phyloP scores from a whole-genome alignment of 1,284 basidiomycete genomes.

The Cerioporus squamosus region DNA sequence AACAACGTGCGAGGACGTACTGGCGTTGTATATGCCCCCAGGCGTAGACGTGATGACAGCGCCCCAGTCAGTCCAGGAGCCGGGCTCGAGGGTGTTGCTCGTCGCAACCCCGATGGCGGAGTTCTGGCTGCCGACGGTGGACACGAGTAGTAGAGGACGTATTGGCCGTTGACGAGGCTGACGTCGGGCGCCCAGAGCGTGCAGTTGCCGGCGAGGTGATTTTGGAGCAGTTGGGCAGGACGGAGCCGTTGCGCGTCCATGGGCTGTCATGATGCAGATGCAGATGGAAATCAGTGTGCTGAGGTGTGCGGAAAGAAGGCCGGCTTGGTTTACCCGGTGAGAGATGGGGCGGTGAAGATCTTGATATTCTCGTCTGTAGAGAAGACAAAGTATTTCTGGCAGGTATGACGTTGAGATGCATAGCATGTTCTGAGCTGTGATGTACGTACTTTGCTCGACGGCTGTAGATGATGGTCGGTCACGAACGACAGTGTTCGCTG shows the following conservation, averaged over 20 bases:
- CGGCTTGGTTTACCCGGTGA: not conserved
- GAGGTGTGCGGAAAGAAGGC: no score
- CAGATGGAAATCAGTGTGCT: no score
- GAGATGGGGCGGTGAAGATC: constrained; percentile 4
- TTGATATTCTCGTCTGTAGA: constrained; percentile 3
- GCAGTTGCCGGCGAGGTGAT: constrained; percentile 8
- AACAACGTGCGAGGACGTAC: not conserved
- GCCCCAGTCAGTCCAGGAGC: constrained; percentile 39
- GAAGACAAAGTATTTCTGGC: constrained; percentile 12
- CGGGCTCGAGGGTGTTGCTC: constrained; percentile 35
- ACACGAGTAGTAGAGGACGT: constrained; percentile 37
- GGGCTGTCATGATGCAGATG: constrained; percentile 3
- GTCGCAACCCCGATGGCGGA: constrained; percentile 40
- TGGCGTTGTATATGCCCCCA: constrained; percentile 37
- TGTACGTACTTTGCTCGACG: not conserved
- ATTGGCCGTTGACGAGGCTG: constrained; percentile 19
- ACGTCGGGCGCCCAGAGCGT: constrained; percentile 23
- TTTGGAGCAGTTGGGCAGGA: constrained; percentile 14
- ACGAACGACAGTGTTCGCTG: not conserved
- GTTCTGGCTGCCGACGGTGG: constrained; percentile 35
- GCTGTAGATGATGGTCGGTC: constrained; percentile 12
- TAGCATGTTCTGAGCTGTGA: no score
- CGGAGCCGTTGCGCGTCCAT: constrained; percentile 17
- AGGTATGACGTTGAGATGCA: no score
- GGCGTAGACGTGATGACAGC: constrained; percentile 32